Evolutionary conservation across 331 rosid species (phyloP).

Genomic region (Telfairia occidentalis): DNA sequence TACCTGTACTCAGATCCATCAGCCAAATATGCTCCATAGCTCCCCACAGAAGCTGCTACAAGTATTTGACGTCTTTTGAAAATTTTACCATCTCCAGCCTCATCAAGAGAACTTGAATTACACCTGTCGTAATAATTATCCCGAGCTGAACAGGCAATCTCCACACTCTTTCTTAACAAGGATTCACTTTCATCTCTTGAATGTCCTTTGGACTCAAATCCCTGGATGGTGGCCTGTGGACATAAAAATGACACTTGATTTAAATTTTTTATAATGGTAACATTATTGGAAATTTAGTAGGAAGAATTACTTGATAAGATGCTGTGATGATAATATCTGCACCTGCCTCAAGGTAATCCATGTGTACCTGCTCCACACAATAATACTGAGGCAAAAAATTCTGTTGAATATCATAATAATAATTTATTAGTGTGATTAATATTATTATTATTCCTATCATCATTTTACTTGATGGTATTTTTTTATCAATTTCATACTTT

Average conservation of each 20-base stretch:
- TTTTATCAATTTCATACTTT: conserved; percentile 1
- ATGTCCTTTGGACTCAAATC: conserved; percentile 63
- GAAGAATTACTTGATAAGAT: conserved; percentile 57
- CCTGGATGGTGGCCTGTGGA: conserved; percentile 86
- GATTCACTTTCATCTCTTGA: conserved; percentile 55
- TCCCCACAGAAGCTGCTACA: conserved; percentile 85
- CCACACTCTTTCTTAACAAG: conserved; percentile 66
- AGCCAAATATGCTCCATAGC: conserved; percentile 97
- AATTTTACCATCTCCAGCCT: conserved; percentile 33
- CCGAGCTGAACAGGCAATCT: conserved; percentile 66
- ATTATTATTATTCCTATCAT: not conserved
- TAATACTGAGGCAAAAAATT: not conserved
- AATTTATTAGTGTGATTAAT: not conserved
- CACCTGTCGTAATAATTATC: conserved; percentile 43
- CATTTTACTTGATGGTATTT: not conserved
- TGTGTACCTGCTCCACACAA: conserved; percentile 55
- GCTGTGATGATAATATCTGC: conserved; percentile 86
- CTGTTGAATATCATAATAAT: not conserved
- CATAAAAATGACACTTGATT: not conserved
- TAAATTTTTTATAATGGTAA: not conserved
- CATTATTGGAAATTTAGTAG: conserved; percentile 4
- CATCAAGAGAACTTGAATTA: conserved; percentile 23
- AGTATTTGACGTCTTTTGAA: conserved; percentile 49
- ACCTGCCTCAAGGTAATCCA: conserved; percentile 90
- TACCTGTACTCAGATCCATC: conserved; percentile 98